Conservation (phyloP, 768 basidiomycete genomes). For the Phallus indusiatus region DNA sequence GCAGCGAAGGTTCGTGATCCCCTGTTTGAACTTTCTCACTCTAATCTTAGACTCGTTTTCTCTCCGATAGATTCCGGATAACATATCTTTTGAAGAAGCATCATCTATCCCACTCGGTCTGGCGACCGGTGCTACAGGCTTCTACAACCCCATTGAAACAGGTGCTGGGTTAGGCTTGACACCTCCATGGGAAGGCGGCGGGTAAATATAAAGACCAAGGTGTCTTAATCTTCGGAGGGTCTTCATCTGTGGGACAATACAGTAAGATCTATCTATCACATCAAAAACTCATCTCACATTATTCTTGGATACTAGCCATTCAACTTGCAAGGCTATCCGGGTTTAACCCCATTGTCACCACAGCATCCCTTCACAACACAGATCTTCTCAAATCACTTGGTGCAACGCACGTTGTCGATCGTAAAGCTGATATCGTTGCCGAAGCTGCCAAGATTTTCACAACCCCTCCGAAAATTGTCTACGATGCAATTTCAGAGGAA, state of each 20-base stretch:
- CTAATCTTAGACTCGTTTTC: neutral
- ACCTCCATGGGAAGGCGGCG: neutral
- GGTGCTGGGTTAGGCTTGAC: constrained; percentile 19
- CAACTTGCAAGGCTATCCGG: constrained; percentile 33
- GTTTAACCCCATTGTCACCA: constrained; percentile 33
- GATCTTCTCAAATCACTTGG: constrained; percentile 27
- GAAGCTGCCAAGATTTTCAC: constrained; percentile 14
- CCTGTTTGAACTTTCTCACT: neutral
- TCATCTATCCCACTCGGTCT: constrained; percentile 39
- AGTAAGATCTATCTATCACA: constrained; percentile 13
- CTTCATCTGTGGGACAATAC: constrained; percentile 20
- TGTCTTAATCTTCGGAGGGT: constrained; percentile 19
- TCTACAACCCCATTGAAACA: constrained; percentile 29
- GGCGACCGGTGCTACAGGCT: constrained; percentile 40
- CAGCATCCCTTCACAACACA: constrained; percentile 24
- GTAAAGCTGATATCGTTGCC: constrained; percentile 1
- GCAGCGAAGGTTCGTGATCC: constrained; percentile 27
- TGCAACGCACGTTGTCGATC: constrained; percentile 32
- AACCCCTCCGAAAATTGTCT: constrained; percentile 15
- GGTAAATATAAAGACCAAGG: constrained; percentile 13
- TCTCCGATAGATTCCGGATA: constrained; percentile 32
- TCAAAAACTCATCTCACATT: neutral
- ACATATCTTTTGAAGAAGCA: constrained; percentile 38
- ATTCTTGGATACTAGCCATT: constrained; percentile 18
- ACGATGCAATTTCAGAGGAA: constrained; percentile 24